Evolutionary conservation across 495 filamentous ascomycete genomes (phyloP).

Genomic region (Glarea lozoyensis): DNA sequence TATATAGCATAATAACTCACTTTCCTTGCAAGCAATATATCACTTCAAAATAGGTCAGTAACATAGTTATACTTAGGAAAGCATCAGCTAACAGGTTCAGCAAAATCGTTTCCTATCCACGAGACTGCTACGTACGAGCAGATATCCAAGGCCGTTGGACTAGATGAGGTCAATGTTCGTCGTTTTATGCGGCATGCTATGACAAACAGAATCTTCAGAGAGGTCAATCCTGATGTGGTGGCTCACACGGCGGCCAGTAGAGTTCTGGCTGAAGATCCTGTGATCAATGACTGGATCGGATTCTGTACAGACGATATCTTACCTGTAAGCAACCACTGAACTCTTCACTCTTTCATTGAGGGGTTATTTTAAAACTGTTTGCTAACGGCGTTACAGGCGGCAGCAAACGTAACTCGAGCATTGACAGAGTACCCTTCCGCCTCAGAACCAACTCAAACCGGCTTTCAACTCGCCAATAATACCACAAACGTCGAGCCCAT

Average conservation of each 20-base stretch:
- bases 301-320: slow-evolving; percentile 44
- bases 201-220: slow-evolving; percentile 46
- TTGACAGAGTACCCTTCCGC: slow-evolving; percentile 24
- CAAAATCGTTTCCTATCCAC: slow-evolving; percentile 28
- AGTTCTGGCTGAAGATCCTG: slow-evolving; percentile 31
- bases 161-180: slow-evolving; percentile 36
- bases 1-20: slow-evolving; percentile 17
- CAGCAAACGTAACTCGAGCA: slow-evolving; percentile 22
- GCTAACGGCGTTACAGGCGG: slow-evolving; percentile 15
- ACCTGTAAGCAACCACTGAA: slow-evolving; percentile 29
- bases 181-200: slow-evolving; percentile 48
- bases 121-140: slow-evolving; percentile 33
- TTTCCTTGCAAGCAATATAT: slow-evolving; percentile 26
- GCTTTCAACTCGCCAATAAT: slow-evolving; percentile 39
- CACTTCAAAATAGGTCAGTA: slow-evolving; percentile 23
- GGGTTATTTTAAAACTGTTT: not conserved
- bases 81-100: slow-evolving; percentile 10
- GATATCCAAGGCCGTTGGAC: slow-evolving; percentile 29
- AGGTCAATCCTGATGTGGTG: slow-evolving; percentile 38
- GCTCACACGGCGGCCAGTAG: slow-evolving; percentile 42
- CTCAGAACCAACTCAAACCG: slow-evolving; percentile 36
- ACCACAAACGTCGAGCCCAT: slow-evolving; percentile 38
- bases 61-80: not conserved
- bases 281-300: slow-evolving; percentile 39
- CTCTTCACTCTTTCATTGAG: slow-evolving; percentile 21